Evolutionary conservation across 768 basidiomycete species (phyloP), one percentile per base, ranked within the genome.

Genomic region (Piloderma croceum): DNA sequence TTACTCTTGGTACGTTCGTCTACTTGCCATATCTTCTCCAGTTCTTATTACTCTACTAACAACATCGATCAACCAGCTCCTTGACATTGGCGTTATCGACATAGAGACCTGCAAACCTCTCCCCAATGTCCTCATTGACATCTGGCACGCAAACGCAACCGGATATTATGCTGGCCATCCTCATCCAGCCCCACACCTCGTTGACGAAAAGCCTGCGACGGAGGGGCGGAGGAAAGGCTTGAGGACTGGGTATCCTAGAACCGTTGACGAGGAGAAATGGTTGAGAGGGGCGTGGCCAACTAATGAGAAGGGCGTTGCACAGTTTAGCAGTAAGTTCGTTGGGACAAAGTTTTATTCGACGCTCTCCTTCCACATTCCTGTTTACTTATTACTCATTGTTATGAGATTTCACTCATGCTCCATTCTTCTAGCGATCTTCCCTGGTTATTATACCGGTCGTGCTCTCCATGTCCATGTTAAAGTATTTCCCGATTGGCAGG

Each of bases 121-220:
- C 0, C 73, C 74, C 0, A 73, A 77, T 39, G 71, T 74, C 24
- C 62, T 77, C n/a, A 74, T 77, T 3, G 75, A 77, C 43, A 71
- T 77, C 31, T 77, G 75, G 75, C 72, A 74, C 46, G 73, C 74
- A 3, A 77, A 77, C 44, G 69, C 75, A 5, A 77, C 75, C 1
- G 75, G 75, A 0, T 61, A 61, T 38, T 77, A 77, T 43, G 69
- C 74, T n/a, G 73, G 72, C 1, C 75, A 76, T 39, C 74, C 75
- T 0, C 48, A 53, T 0, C 74, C 74, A n/a, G 56, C 56, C 10
- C 68, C 69, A 1, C 62, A 73, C 23, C 60, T 73, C 24, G 46
- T 52, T 9, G 47, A 69, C 43, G 70, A 73, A 51, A 50, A 68
- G 31, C 75, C 75, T 2, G 69, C 69, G 38, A 62, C 68, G 5